Conservation (phyloP, 1,284 basidiomycete genomes). For the Sporisorium iseilematis-ciliati region DNA sequence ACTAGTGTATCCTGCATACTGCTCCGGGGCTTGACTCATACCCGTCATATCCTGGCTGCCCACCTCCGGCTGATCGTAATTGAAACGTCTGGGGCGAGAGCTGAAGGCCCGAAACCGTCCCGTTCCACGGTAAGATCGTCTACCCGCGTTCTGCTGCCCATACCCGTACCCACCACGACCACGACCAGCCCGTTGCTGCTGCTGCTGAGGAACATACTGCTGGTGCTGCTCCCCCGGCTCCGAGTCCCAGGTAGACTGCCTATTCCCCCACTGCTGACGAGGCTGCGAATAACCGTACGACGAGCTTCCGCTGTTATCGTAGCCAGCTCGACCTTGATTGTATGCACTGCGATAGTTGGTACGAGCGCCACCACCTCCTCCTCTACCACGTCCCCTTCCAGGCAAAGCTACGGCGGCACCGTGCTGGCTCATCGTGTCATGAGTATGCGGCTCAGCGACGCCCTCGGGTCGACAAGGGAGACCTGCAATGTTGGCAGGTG, state of each 20-base stretch:
- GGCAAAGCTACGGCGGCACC: background rate
- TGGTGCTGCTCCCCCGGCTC: background rate
- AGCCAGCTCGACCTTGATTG: background rate
- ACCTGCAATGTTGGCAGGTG: background rate
- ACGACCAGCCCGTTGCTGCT: background rate
- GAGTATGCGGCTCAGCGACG: background rate
- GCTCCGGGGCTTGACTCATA: background rate
- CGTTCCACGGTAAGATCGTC: background rate
- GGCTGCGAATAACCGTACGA: background rate
- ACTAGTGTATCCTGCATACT: background rate
- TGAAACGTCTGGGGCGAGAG: conserved; percentile 5
- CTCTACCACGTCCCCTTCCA: conserved; percentile 4
- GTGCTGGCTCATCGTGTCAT: background rate
- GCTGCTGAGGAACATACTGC: background rate
- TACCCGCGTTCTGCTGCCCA: background rate
- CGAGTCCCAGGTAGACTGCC: background rate
- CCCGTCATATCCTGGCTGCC: background rate
- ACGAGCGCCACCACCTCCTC: background rate
- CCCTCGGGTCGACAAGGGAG: conserved; percentile 14
- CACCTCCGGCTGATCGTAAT: background rate
- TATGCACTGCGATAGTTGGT: background rate
- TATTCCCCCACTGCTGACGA: background rate
- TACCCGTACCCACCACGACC: conserved; percentile 1
- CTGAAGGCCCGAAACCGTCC: background rate
- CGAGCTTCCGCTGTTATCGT: background rate